A percentile compares a stretch with the other conserved stretches of the same genome.
phyloP scores from a whole-genome alignment of 495 filamentous ascomycete species.

The Viridothelium virens region DNA sequence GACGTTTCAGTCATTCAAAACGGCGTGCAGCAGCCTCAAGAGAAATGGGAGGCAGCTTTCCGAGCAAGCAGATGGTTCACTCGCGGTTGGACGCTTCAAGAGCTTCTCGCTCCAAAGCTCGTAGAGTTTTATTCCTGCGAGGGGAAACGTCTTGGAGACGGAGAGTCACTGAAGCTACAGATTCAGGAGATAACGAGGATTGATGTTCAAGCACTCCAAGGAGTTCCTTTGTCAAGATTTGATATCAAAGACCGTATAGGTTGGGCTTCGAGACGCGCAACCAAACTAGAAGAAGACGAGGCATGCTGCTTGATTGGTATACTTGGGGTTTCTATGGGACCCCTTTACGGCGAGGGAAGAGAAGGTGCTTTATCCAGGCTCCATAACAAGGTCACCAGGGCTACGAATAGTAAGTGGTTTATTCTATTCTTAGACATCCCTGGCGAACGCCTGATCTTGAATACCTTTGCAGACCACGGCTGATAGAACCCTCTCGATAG shows the following conservation, averaged over 20 bases:
- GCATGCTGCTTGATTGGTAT: conserved; percentile 21
- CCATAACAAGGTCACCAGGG: neutral
- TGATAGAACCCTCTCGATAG: neutral
- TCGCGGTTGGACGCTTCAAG: conserved; percentile 20
- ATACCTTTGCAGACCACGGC: neutral
- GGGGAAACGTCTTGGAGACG: neutral
- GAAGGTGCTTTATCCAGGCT: neutral
- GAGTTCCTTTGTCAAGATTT: neutral
- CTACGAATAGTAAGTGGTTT: neutral
- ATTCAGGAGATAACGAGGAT: conserved; percentile 16
- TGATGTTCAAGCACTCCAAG: conserved; percentile 12
- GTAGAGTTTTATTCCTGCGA: neutral
- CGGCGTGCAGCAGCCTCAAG: neutral
- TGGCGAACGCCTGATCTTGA: neutral
- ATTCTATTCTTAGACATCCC: neutral
- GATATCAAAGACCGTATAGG: conserved; percentile 13
- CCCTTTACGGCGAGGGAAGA: conserved; percentile 17
- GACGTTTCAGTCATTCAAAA: neutral
- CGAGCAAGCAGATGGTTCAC: conserved; percentile 17
- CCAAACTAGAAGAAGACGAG: conserved; percentile 18
- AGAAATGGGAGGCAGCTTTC: conserved; percentile 2
- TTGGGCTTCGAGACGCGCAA: conserved; percentile 19
- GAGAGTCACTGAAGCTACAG: conserved; percentile 10
- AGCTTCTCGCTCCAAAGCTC: conserved; percentile 12
- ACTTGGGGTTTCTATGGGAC: conserved; percentile 12